Base-by-base conservation (phyloP, 345 rosid genomes). In the Noccaea bulbosa region DNA sequence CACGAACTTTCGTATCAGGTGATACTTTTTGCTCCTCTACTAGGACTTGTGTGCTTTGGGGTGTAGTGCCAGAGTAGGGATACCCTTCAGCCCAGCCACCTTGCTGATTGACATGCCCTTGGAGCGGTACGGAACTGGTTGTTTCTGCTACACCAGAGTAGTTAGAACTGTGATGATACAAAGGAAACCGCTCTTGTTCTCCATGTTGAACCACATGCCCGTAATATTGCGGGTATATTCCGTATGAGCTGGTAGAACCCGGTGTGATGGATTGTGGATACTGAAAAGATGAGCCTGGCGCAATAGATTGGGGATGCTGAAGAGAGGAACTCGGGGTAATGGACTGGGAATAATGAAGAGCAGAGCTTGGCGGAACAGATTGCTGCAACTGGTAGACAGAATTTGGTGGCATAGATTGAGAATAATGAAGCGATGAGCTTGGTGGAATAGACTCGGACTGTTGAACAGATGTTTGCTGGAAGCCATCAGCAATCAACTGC, bases 151-250 rank as follows among this genome's bases (percentile, higher is more conserved):
- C 17, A 68, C 78, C 75, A 2, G 84, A 54, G 72, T 79, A 77
- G 46, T 66, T 79, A 67, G 80, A 74, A 64, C 59, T 77, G 38
- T 66, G 70, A 54, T 68, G 78, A 79, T 80, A 83, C 72, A 81
- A 20, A 4, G 74, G 86, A 47, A 81, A 62, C 53, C 68, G 85
- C 32, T 70, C 71, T 32, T 37, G 62, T 69, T 79, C 89, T 49
- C 79, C 80, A 72, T 41, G 79, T 61, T 79, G 83, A 70, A 79
- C 67, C 80, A 77, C 69, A 65, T 78, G 83, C 10, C 77, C 80
- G 66, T 77, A 78, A 78, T 70, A 78, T 44, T 74, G 88, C 5
- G 86, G 81, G 73, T 74, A 67, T 32, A 68, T 71, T 75, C 89
- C 93, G 50, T 62, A 70, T 32, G 84, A 76, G 80, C 14, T 55